A percentile compares a stretch with the other conserved stretches of the same genome.
phyloP scores from a whole-genome alignment of 2,329 filamentous ascomycete species.

The Acrocalymma vagum region DNA sequence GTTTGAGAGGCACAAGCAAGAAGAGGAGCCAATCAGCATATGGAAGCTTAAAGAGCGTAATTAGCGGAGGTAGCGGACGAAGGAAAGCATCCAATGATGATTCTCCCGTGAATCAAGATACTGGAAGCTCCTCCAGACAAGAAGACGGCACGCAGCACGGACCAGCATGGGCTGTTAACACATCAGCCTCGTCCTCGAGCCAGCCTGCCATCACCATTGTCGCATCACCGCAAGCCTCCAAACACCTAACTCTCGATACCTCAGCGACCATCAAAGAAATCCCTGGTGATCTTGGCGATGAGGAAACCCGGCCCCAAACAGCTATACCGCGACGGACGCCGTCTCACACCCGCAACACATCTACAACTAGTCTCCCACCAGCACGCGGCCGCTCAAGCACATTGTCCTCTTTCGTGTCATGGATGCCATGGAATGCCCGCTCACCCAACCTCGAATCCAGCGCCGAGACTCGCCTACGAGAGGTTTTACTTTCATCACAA shows the following conservation, averaged over 20 bases:
- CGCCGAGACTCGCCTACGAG: conserved; percentile 39
- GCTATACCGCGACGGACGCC: conserved; percentile 15
- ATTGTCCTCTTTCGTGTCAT: conserved; percentile 41
- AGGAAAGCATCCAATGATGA: conserved; percentile 31
- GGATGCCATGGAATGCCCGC: conserved; percentile 48
- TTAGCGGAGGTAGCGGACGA: conserved; percentile 44
- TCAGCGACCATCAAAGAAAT: conserved; percentile 36
- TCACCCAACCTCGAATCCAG: conserved; percentile 19
- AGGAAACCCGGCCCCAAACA: conserved; percentile 20
- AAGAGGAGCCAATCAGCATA: conserved; percentile 47
- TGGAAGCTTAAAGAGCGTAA: conserved; percentile 49
- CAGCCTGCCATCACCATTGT: conserved; percentile 44
- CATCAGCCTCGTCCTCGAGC: conserved; percentile 28
- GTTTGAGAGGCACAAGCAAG: conserved; percentile 27
- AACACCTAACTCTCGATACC: conserved; percentile 44
- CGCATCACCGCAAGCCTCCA: conserved; percentile 41
- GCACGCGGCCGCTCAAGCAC: conserved; percentile 35
- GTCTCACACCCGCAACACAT: conserved; percentile 32
- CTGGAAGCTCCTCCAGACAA: conserved; percentile 15
- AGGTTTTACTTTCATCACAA: conserved; percentile 39
- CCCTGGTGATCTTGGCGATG: too few relatives aligned
- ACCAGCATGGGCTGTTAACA: conserved; percentile 39
- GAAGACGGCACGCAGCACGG: conserved; percentile 21
- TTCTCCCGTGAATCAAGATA: conserved; percentile 27
- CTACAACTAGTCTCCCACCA: conserved; percentile 27